A percentile compares a stretch with the other conserved stretches of the same genome.
These are phyloP conservation scores for Uncinocarpus reesii DNA, from an alignment of 2,329 filamentous ascomycete genomes.

Conservation along the genomic window DNA sequence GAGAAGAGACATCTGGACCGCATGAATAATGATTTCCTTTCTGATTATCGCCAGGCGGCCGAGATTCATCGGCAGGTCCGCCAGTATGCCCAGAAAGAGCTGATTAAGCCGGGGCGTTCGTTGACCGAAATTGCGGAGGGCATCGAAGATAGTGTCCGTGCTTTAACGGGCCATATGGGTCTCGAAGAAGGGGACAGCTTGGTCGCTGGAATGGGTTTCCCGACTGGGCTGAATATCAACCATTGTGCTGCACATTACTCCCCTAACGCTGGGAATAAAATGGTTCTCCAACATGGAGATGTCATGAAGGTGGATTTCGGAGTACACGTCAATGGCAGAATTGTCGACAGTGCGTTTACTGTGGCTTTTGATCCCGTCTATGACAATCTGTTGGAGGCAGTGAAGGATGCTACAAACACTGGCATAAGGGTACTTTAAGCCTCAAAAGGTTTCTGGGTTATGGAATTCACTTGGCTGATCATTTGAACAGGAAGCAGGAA, in stretches of 20 bases:
- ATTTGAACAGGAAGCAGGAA: slow-evolving; percentile 60
- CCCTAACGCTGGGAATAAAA: slow-evolving; percentile 78
- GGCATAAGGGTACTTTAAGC: slow-evolving; percentile 52
- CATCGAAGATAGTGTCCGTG: slow-evolving; percentile 75
- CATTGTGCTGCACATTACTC: slow-evolving; percentile 80
- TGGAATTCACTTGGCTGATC: slow-evolving; percentile 17
- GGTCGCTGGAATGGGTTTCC: slow-evolving; percentile 75
- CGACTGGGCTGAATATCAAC: slow-evolving; percentile 72
- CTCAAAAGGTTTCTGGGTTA: not conserved
- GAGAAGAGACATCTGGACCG: slow-evolving; percentile 76
- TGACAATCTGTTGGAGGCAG: slow-evolving; percentile 56
- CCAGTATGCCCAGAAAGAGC: slow-evolving; percentile 64
- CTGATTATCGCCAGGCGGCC: slow-evolving; percentile 73
- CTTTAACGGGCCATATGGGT: slow-evolving; percentile 64
- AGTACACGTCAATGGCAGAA: slow-evolving; percentile 59
- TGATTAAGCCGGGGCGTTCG: slow-evolving; percentile 67
- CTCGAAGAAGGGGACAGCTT: slow-evolving; percentile 68
- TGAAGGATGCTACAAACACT: slow-evolving; percentile 59
- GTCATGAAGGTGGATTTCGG: slow-evolving; percentile 67
- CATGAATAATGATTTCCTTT: slow-evolving; percentile 66
- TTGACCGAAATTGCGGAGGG: slow-evolving; percentile 74
- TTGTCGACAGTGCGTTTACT: slow-evolving; percentile 62
- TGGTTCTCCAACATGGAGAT: slow-evolving; percentile 53
- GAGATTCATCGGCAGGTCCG: slow-evolving; percentile 83
- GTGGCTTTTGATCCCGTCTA: slow-evolving; percentile 58